Evolutionary conservation across 164 flowering plant genomes (phyloP).

Genomic region (Aristolochia fimbriata): DNA sequence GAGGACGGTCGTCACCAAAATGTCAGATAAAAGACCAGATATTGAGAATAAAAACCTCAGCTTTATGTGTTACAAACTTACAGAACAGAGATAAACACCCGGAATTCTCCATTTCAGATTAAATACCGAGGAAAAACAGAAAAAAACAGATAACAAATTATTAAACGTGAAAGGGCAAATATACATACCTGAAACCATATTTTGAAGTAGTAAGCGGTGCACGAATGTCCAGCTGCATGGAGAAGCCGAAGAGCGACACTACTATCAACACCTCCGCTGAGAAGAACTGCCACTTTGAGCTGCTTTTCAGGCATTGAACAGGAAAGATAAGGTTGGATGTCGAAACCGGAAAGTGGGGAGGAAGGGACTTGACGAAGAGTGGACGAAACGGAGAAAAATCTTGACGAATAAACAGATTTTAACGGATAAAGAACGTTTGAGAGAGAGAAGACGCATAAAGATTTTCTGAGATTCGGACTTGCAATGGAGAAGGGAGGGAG

Average conservation of each 20-base stretch:
- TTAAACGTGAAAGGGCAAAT: not conserved
- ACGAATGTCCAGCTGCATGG: constrained; percentile 85
- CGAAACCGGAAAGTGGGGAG: constrained; percentile 4
- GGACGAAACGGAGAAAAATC: constrained; percentile 9
- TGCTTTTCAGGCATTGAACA: constrained; percentile 54
- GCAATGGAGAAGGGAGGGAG: constrained; percentile 12
- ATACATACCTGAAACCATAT: constrained; percentile 82
- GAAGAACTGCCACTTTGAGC: constrained; percentile 66
- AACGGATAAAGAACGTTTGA: not conserved
- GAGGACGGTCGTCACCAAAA: too few species aligned
- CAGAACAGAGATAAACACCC: too few species aligned
- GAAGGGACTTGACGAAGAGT: not conserved
- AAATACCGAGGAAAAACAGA: not conserved
- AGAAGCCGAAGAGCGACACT: constrained; percentile 90
- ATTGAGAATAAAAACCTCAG: too few species aligned
- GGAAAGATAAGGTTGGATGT: constrained; percentile 38
- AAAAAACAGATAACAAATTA: not conserved
- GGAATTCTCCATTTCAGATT: too few species aligned
- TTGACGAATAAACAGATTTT: constrained; percentile 5
- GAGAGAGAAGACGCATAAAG: constrained; percentile 2
- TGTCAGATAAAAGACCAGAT: too few species aligned
- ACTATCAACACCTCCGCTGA: constrained; percentile 97
- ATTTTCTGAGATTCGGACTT: constrained; percentile 5
- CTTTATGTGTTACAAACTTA: too few species aligned
- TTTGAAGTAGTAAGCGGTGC: constrained; percentile 93